Evolutionary conservation across 2,329 filamentous ascomycete genomes (phyloP), one percentile per base, ranked within the genome.

Genomic region (Hypoxylon sp.): DNA sequence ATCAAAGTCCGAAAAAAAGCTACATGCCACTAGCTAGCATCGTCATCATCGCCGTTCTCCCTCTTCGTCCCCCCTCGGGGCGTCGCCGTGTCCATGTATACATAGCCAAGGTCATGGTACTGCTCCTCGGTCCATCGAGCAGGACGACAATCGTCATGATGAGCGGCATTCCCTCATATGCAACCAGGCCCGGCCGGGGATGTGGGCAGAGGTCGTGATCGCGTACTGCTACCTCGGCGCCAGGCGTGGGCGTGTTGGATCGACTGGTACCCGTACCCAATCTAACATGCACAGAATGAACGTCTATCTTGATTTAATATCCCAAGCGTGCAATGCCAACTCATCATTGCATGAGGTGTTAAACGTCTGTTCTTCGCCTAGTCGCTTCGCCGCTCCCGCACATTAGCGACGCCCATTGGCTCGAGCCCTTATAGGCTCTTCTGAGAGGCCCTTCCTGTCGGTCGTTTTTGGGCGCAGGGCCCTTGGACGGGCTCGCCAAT

Each of bases 261-360:
- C 47, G 50, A 61, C 58, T 61, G 62, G 70, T 71, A 71, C 69
- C 64, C 64, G 62, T 70, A 72, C 69, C 67, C 67, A 65, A 63
- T 69, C 64, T 66, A 61, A 64, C 64, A 66, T 67, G 61, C 64
- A 69, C 64, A 67, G 62, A 63, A 62, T 69, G n/a, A 69, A 76
- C 72, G 73, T 75, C 78, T 79, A 79, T 77, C 75, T 71, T 76
- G 76, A 74, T 79, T 79, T 80, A 82, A 81, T 80, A 78, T 81
- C n/a, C n/a, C 78, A 79, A 83, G 78, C 78, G 75, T n/a, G 83
- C 82, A 85, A 75, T 89, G 87, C 86, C 88, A 90, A 84, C 87
- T 87, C 88, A 90, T 89, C 87, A 85, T 75, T 89, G 86, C 88
- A 88, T 90, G 81, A 81, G 79, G 70, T 76, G 75, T 75, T 75